phyloP scores from a whole-genome alignment of 2,329 filamentous ascomycete genomes.

The Fusarium sp. region DNA sequence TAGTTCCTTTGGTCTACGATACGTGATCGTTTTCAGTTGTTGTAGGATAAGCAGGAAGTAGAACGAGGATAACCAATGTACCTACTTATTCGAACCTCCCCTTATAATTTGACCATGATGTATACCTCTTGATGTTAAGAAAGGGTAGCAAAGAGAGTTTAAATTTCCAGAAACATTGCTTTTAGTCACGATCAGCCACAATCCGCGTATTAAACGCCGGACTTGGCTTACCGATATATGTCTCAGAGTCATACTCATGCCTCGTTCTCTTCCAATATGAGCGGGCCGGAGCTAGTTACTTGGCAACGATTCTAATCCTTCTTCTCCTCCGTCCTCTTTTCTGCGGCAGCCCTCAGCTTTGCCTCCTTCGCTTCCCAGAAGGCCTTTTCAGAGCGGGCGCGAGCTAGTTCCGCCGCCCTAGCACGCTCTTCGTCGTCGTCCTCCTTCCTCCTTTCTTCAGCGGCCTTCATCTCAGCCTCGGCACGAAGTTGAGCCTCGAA shows the following conservation, averaged over 20 bases:
- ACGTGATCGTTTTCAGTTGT: not conserved
- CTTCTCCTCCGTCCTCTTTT: no score
- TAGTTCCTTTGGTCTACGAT: not conserved
- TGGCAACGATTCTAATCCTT: not conserved
- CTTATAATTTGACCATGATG: not conserved
- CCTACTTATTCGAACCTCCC: not conserved
- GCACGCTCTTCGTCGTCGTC: not conserved
- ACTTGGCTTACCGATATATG: not conserved
- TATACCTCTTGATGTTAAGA: not conserved
- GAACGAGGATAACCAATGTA: not conserved
- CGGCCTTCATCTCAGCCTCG: no score
- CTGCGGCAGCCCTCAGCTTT: no score
- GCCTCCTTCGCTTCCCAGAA: no score
- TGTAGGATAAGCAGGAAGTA: not conserved
- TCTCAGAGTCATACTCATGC: not conserved
- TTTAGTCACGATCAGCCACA: not conserved
- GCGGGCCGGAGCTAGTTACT: not conserved
- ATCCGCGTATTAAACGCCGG: not conserved
- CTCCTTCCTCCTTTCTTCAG: not conserved
- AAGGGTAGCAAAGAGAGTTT: not conserved
- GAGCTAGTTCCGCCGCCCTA: not conserved
- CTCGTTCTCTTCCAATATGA: not conserved
- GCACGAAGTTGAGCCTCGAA: no score
- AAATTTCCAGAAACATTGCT: not conserved
- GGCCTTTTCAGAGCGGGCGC: no score